Conservation (phyloP, 1,284 basidiomycete species). For the Cryptococcus depauperatus region DNA sequence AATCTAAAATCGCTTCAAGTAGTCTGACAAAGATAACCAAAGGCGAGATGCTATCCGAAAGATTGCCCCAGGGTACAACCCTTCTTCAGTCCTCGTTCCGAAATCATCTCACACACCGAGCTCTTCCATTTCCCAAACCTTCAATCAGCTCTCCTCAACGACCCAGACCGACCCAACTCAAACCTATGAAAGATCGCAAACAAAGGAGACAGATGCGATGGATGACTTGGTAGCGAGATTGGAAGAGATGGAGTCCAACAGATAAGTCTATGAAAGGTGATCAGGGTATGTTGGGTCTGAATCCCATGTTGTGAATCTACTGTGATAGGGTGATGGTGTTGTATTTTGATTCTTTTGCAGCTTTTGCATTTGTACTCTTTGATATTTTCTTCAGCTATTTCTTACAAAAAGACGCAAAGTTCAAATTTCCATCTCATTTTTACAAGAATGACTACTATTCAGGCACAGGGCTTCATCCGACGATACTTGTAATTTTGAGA, state of each 20-base stretch:
- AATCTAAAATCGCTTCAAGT: constrained; percentile 58
- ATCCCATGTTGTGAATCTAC: too few relatives aligned
- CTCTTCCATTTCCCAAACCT: constrained; percentile 1
- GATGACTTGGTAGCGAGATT: constrained; percentile 69
- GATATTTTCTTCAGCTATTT: too few relatives aligned
- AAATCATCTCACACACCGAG: constrained; percentile 14
- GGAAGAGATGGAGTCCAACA: constrained; percentile 55
- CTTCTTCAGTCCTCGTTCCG: constrained; percentile 35
- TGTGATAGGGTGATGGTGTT: too few relatives aligned
- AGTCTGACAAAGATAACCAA: constrained; percentile 31
- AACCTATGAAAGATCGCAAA: neutral
- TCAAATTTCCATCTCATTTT: too few relatives aligned
- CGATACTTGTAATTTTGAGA: too few relatives aligned
- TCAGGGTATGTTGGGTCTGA: too few relatives aligned
- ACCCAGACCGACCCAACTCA: neutral
- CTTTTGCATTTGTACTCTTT: too few relatives aligned
- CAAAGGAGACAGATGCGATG: constrained; percentile 54
- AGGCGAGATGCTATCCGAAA: constrained; percentile 34
- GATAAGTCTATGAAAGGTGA: too few relatives aligned
- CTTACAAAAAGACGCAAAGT: too few relatives aligned
- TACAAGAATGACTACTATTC: too few relatives aligned
- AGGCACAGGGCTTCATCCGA: too few relatives aligned
- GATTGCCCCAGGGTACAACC: constrained; percentile 44
- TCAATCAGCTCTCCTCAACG: constrained; percentile 15
- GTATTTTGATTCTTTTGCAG: too few relatives aligned